Conservation (phyloP, 2,329 filamentous ascomycete genomes). For the Tolypocladium pustulatum region DNA sequence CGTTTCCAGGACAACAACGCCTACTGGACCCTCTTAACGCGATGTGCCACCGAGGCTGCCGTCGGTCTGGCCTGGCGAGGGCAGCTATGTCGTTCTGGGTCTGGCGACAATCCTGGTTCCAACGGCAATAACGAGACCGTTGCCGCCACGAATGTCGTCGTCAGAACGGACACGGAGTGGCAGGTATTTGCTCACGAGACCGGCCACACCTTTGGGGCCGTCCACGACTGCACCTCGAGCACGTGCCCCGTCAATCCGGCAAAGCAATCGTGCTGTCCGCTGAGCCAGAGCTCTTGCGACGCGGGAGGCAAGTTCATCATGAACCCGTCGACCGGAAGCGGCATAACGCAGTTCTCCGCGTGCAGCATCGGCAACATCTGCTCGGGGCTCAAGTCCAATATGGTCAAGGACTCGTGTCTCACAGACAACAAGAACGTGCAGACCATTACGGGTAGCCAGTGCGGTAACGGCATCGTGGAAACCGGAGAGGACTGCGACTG, state of each 20-base stretch:
- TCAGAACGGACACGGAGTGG: conserved; percentile 77
- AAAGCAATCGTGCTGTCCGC: conserved; percentile 64
- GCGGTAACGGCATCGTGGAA: conserved; percentile 96
- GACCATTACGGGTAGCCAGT: conserved; percentile 74
- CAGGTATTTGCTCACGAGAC: conserved; percentile 92
- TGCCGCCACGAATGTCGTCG: conserved; percentile 80
- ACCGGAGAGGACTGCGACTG: conserved; percentile 93
- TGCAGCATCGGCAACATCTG: conserved; percentile 94
- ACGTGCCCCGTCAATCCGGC: conserved; percentile 55
- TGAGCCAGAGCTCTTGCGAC: conserved; percentile 57
- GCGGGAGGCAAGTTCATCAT: conserved; percentile 79
- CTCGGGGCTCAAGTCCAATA: conserved; percentile 67
- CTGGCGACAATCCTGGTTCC: conserved; percentile 39
- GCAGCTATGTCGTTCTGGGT: conserved; percentile 61
- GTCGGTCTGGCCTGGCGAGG: conserved; percentile 92
- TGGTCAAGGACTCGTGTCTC: conserved; percentile 62
- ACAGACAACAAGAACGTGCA: conserved; percentile 76
- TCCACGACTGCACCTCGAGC: conserved; percentile 75
- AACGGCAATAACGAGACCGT: conserved; percentile 57
- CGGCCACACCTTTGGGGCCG: conserved; percentile 89
- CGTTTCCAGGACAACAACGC: conserved; percentile 68
- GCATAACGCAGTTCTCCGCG: conserved; percentile 71
- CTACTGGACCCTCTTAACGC: conserved; percentile 85
- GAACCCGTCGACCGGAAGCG: conserved; percentile 75
- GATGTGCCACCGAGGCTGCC: conserved; percentile 69